A percentile compares a stretch with the other conserved stretches of the same genome.
Evolutionary conservation across 2,329 filamentous ascomycete genomes (phyloP).

Genomic region (Exophiala spinifera): DNA sequence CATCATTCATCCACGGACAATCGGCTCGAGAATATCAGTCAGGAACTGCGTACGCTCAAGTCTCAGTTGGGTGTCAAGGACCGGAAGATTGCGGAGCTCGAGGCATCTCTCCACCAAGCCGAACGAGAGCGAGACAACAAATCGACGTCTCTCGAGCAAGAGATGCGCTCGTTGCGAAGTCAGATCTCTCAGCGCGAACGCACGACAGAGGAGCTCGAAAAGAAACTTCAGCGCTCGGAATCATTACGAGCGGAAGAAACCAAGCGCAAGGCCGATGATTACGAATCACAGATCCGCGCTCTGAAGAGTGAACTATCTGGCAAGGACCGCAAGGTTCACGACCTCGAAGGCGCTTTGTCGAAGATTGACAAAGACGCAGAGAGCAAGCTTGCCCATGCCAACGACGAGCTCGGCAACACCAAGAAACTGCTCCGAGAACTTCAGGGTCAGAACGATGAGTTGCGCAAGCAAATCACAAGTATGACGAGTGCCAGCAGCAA

Average conservation of each 20-base stretch:
- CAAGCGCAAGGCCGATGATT: constrained; percentile 22
- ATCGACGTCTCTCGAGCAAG: constrained; percentile 23
- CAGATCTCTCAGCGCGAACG: constrained; percentile 26
- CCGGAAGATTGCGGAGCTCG: constrained; percentile 81
- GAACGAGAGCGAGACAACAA: constrained; percentile 75
- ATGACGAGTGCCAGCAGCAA: constrained; percentile 88
- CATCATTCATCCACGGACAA: constrained; percentile 70
- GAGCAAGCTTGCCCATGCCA: constrained; percentile 71
- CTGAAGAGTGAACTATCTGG: constrained; percentile 83
- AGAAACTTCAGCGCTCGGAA: constrained; percentile 23
- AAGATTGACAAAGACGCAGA: constrained; percentile 86
- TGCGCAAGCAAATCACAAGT: constrained; percentile 81
- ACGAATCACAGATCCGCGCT: constrained; percentile 69
- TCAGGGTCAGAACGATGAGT: constrained; percentile 72
- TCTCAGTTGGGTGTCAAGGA: constrained; percentile 89
- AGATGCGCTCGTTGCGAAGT: constrained; percentile 24
- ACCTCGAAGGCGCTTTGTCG: constrained; percentile 79
- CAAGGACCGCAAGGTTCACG: constrained; percentile 85
- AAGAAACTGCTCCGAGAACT: constrained; percentile 75
- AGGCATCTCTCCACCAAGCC: constrained; percentile 74
- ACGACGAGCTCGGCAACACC: constrained; percentile 73
- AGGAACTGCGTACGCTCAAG: constrained; percentile 82
- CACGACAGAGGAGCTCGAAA: constrained; percentile 23
- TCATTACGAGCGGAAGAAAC: constrained; percentile 21
- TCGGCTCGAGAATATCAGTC: constrained; percentile 71